Evolutionary conservation across 306 rosid species (phyloP).

Genomic region (Cajanus cajan): DNA sequence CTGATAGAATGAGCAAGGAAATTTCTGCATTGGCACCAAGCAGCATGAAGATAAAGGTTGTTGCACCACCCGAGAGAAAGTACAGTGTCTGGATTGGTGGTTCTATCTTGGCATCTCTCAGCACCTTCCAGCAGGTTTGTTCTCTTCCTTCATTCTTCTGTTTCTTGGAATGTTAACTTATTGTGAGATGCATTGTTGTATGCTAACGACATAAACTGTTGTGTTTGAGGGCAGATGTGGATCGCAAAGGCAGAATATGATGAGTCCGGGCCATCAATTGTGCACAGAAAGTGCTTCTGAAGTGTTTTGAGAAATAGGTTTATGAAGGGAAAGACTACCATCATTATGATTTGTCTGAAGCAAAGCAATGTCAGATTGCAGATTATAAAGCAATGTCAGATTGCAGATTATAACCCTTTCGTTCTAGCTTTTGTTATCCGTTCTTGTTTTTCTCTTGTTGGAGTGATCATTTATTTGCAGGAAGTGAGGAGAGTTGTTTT

Average conservation of each 20-base stretch:
- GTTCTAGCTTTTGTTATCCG: constrained; percentile 50
- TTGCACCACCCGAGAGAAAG: constrained; percentile 98
- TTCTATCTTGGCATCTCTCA: constrained; percentile 96
- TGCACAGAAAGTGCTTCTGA: constrained; percentile 98
- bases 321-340: constrained; percentile 39
- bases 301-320: constrained; percentile 36
- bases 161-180: neutral
- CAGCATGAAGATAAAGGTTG: constrained; percentile 99
- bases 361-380: constrained; percentile 26
- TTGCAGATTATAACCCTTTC: constrained; percentile 40
- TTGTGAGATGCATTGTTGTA: neutral
- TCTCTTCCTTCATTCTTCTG: constrained; percentile 1
- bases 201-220: neutral
- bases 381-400: constrained; percentile 29
- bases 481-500: constrained; percentile 47
- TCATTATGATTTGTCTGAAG: constrained; percentile 31
- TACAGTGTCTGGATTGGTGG: constrained; percentile 99
- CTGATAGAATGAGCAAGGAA: constrained; percentile 98
- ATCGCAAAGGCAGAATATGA: constrained; percentile 97
- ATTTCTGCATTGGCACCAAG: constrained; percentile 96
- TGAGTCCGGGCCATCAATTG: constrained; percentile 97
- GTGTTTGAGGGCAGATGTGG: constrained; percentile 80
- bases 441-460: constrained; percentile 50
- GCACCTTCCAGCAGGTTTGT: constrained; percentile 99
- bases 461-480: constrained; percentile 52